Evolutionary conservation across 768 basidiomycete genomes (phyloP), one percentile per base, ranked within the genome.

Genomic region (Plicaturopsis crispa): DNA sequence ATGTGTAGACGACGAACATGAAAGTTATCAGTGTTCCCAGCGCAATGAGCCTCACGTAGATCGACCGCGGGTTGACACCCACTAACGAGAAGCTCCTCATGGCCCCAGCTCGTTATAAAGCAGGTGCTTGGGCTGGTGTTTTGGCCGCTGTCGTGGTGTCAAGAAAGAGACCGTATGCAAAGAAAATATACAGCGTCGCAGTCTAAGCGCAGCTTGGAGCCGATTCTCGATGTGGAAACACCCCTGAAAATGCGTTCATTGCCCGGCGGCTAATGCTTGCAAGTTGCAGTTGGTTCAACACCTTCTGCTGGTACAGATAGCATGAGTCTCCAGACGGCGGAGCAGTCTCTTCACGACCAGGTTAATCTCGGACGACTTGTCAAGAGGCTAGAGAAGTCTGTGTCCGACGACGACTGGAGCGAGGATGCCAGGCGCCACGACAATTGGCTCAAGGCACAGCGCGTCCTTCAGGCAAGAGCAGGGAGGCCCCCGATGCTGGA

Each of bases 311-410:
- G n/a, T n/a, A n/a, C n/a, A n/a, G n/a, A n/a, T n/a, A n/a, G n/a
- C 26, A 28, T 28, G 26, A 28, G 26, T 14, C 26, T 28, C 8
- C 26, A 28, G 14, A 28, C 26, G 10, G 14, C 8, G 10, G 26
- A 28, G 14, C 26, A 28, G 26, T 8, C 26, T 8, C 10, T 28
- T 24, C 84, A 83, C 41, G 80, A 87, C 60, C 70, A 73, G 46
- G 73, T 87, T 10, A 87, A 87, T 56, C 63, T 87, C 6, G 58
- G 60, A 7, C 69, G 80, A 35, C 67, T 87, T 5, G 56, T 86
- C 4, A 65, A 69, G 31, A 56, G 76, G 39, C 67, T 88, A 0
- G 80, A 86, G 41, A 74, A 71, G 48, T 65, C 70, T 7, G 56
- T 73, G 0, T 58, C 57, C 16, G 53, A 57, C 10, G 55, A 51